These are phyloP conservation scores for Haplosporangium sp. DNA, from an alignment of 371 early-diverging fungal species.

Conservation along the genomic window DNA sequence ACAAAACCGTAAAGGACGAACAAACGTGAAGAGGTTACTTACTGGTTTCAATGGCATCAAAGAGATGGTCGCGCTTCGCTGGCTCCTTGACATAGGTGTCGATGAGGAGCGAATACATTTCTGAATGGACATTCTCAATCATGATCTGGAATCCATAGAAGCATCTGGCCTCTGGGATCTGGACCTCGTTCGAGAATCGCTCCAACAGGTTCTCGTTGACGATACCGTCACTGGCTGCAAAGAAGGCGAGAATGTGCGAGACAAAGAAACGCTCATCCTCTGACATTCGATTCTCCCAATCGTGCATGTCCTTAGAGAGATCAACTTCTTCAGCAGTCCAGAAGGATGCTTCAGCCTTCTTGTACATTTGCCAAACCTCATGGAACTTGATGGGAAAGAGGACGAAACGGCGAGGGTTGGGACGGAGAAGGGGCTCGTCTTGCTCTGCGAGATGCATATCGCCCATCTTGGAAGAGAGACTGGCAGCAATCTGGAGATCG, in stretches of 20 bases:
- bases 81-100: conserved; percentile 98
- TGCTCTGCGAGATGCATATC: conserved; percentile 41
- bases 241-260: conserved; percentile 98
- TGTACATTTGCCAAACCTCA: conserved; percentile 99
- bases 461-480: conserved; percentile 31
- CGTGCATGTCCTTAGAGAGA: conserved; percentile 92
- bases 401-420: conserved; percentile 90
- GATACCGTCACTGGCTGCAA: conserved; percentile 99
- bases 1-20: neutral
- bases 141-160: conserved; percentile 99
- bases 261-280: conserved; percentile 97
- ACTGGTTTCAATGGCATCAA: conserved; percentile 97
- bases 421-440: conserved; percentile 59
- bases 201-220: conserved; percentile 99
- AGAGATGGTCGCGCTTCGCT: conserved; percentile 88
- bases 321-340: conserved; percentile 99
- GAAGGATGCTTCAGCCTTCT: conserved; percentile 99
- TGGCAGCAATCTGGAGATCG: conserved; percentile 41
- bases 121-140: conserved; percentile 99
- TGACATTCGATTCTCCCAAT: conserved; percentile 95
- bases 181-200: conserved; percentile 97
- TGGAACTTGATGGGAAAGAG: conserved; percentile 97
- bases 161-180: conserved; percentile 98
- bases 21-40: conserved; percentile 40
- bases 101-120: conserved; percentile 98